Base-by-base conservation (phyloP, 805 yeast genomes). In the Hanseniaspora guilliermondii region DNA sequence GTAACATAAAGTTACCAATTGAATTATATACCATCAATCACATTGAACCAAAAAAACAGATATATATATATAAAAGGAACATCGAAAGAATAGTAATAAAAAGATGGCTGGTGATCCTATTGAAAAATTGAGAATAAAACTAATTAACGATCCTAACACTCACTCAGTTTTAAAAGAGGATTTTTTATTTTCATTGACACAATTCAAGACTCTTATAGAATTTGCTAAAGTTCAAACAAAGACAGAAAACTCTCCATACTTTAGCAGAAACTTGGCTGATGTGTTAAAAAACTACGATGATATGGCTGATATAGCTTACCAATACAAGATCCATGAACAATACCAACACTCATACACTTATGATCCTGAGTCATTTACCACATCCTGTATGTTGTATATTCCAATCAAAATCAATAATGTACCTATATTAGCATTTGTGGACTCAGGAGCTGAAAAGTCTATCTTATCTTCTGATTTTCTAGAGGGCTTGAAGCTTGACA, bases 361-460 rank as follows among this genome's bases (percentile, higher is more conserved):
- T 53, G 79, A 91, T 4, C 98, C 99, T 0, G 99, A 93, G 65
- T 76, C 85, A 37, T 93, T 93, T 69, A 82, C 88, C 0, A 68
- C 76, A 0, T 94, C 91, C 3, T 77, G 78, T 33, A 88, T 93
- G 96, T 74, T 93, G 39, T 91, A 83, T 67, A 80, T 93, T 16
- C 74, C 80, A 55, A 74, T 87, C 40, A 82, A 79, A 59, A 83
- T 91, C 37, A 89, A 93, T 62, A 91, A 93, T 1, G 73, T 75
- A 46, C 80, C 82, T 22, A 83, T 88, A 2, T 86, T 86, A 65
- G 97, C 97, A 0, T 87, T 93, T 71, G 95, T 93, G 5, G 99
- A 93, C 65, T 80, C 97, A 0, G 98, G 99, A 2, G 97, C 99
- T 0, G 96, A 88, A 66, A 73, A 79, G 30, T 88, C 98, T 0